Evolutionary conservation across 371 early-diverging fungal genomes (phyloP).

Genomic region (Circinella umbellata): DNA sequence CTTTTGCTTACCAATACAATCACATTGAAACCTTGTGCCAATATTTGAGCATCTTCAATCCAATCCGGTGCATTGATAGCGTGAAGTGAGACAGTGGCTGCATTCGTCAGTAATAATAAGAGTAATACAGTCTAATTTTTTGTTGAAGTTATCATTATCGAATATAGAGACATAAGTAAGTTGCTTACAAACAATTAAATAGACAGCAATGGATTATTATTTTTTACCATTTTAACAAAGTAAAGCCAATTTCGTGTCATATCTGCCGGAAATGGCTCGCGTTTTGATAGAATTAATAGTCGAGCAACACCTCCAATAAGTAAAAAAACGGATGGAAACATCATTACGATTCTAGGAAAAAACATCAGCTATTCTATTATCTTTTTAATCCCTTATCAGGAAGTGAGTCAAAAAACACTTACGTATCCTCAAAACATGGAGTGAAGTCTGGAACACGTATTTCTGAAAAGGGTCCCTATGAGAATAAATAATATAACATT

Average conservation of each 20-base stretch:
- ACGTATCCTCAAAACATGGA: slow-evolving; percentile 78
- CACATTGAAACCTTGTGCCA: slow-evolving; percentile 32
- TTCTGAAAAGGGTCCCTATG: slow-evolving; percentile 70
- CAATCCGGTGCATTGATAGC: slow-evolving; percentile 27
- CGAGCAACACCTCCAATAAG: slow-evolving; percentile 55
- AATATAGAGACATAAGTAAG: too few species aligned
- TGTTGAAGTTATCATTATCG: too few species aligned
- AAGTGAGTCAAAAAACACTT: slow-evolving; percentile 14
- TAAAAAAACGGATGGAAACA: slow-evolving; percentile 54
- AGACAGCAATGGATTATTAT: too few species aligned
- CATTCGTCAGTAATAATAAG: slow-evolving; percentile 28
- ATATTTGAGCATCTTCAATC: slow-evolving; percentile 44
- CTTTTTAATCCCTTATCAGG: not conserved
- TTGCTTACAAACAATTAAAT: too few species aligned
- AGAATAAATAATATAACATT: not conserved
- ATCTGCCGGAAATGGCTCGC: slow-evolving; percentile 37
- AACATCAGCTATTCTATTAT: not conserved
- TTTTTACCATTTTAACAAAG: slow-evolving; percentile 55
- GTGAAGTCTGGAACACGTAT: slow-evolving; percentile 70
- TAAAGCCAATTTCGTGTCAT: slow-evolving; percentile 57
- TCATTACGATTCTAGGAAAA: slow-evolving; percentile 36
- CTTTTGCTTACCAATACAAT: slow-evolving; percentile 38
- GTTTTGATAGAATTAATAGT: slow-evolving; percentile 46
- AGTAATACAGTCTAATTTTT: slow-evolving; percentile 30
- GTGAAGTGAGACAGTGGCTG: slow-evolving; percentile 19